phyloP scores from a whole-genome alignment of 805 yeast genomes.

The Hyphopichia homilentoma region DNA sequence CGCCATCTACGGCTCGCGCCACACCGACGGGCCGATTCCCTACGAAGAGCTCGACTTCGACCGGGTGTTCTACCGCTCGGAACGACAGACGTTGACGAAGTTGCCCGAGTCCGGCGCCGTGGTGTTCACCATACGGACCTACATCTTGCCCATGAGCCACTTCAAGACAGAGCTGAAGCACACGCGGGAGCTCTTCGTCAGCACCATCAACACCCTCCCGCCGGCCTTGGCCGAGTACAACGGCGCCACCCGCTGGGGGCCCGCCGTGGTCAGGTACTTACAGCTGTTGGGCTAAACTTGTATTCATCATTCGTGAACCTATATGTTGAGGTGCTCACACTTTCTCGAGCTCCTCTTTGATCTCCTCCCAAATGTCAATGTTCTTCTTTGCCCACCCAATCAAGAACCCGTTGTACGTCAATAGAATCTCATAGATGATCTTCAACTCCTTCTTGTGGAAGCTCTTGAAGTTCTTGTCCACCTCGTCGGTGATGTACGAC shows the following conservation, averaged over 20 bases:
- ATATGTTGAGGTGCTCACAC: conserved; percentile 15
- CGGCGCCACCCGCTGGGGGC: conserved; percentile 65
- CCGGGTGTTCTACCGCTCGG: conserved; percentile 41
- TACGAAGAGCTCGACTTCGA: conserved; percentile 33
- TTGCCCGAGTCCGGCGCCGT: conserved; percentile 37
- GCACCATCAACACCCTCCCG: conserved; percentile 64
- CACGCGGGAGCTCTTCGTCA: conserved; percentile 48
- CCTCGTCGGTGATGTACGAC: conserved; percentile 38
- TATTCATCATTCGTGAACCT: conserved; percentile 1
- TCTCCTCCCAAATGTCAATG: conserved; percentile 64
- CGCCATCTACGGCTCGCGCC: conserved; percentile 37
- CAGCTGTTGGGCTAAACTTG: too few species aligned
- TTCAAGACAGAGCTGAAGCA: conserved; percentile 30
- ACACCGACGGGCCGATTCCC: conserved; percentile 21
- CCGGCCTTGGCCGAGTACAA: conserved; percentile 59
- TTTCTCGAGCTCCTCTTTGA: conserved; percentile 38
- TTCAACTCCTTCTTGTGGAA: conserved; percentile 50
- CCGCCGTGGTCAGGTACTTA: conserved; percentile 45
- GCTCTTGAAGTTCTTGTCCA: conserved; percentile 44
- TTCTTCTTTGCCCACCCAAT: conserved; percentile 67
- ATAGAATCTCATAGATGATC: conserved; percentile 48
- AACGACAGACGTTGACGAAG: conserved; percentile 37
- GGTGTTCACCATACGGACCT: conserved; percentile 39
- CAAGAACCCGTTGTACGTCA: conserved; percentile 52
- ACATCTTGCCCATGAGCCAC: conserved; percentile 32